Evolutionary conservation across 495 filamentous ascomycete species (phyloP), one percentile per base, ranked within the genome.

Genomic region (Tuber calosporum): DNA sequence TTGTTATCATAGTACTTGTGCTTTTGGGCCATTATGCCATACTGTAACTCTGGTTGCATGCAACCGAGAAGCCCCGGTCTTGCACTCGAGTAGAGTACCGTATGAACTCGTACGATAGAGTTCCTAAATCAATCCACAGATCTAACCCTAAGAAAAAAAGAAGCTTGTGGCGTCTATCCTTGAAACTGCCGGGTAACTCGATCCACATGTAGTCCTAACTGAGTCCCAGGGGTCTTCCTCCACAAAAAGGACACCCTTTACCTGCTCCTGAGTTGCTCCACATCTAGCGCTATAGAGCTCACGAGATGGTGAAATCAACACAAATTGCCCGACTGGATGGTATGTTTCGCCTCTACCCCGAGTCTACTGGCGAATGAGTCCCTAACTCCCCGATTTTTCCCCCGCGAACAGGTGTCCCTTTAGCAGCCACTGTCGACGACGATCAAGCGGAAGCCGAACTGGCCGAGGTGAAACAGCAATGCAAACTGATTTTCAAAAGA

Each of bases 361-460:
- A 36, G n/a, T 53, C 71, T 81, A 76, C 83, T 77, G 73, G 69
- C 68, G 71, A 30, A 26, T 17, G 30, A 67, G 26, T 22, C 40
- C 40, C 26, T 42, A 42, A n/a, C 62, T 34, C 48, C 30, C 4
- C 26, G 11, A 17, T 37, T 15, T 73, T 39, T 48, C 37, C 48
- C 42, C 39, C 30, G n/a, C 71, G n/a, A 68, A 66, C 74, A 96
- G 94, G 96, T 86, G 86, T 98, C 72, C 92, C 96, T 87, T 88
- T 99, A 72, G 94, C 93, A 79, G 95, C 95, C 66, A 96, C 96
- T 1, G 92, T 97, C 68, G 95, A 99, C 83, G 93, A 97, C 83
- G 90, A 91, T 81, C 89, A 92, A 85, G 87, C 90, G 71, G 92
- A 96, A 81, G 83, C 88, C 68, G 88, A 94, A 79, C 89, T 97